These are phyloP conservation scores for Termitomyces sp. DNA, from an alignment of 768 basidiomycete genomes.

Conservation along the genomic window DNA sequence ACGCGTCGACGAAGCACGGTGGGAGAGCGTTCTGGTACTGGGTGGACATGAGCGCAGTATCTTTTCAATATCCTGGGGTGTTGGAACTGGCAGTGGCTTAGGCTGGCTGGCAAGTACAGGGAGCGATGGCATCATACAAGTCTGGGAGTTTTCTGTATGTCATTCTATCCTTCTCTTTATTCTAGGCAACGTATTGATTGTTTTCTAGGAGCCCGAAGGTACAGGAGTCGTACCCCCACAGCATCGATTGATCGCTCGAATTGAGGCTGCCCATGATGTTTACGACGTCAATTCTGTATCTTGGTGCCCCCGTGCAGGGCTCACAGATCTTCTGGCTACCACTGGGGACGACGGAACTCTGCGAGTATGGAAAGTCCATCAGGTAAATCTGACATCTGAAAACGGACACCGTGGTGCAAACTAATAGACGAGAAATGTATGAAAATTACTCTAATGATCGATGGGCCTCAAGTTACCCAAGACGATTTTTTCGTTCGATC, in stretches of 20 bases:
- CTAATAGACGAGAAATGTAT: too few species aligned
- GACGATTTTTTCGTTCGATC: too few species aligned
- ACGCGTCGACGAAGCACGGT: conserved; percentile 55
- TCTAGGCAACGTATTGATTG: background rate
- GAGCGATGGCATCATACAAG: conserved; percentile 77
- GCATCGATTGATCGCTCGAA: conserved; percentile 51
- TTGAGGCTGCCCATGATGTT: conserved; percentile 72
- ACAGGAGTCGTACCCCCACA: conserved; percentile 16
- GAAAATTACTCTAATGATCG: too few species aligned
- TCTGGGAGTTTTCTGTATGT: conserved; percentile 75
- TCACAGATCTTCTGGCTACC: conserved; percentile 68
- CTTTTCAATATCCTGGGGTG: conserved; percentile 78
- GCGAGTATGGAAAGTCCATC: conserved; percentile 70
- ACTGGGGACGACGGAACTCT: conserved; percentile 84
- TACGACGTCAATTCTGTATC: conserved; percentile 81
- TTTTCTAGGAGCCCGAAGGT: conserved; percentile 23
- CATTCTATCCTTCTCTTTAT: background rate
- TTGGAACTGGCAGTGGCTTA: conserved; percentile 39
- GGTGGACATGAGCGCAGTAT: conserved; percentile 69
- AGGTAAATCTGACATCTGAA: too few species aligned
- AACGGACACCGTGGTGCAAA: too few species aligned
- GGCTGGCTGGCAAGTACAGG: conserved; percentile 88
- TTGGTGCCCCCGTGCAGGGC: conserved; percentile 76
- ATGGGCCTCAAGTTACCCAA: too few species aligned
- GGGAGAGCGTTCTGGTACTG: conserved; percentile 59